Percentiles rank a stretch among this genome's conserved stretches.
phyloP scores from a whole-genome alignment of 768 basidiomycete genomes.

The Chiua virens region DNA sequence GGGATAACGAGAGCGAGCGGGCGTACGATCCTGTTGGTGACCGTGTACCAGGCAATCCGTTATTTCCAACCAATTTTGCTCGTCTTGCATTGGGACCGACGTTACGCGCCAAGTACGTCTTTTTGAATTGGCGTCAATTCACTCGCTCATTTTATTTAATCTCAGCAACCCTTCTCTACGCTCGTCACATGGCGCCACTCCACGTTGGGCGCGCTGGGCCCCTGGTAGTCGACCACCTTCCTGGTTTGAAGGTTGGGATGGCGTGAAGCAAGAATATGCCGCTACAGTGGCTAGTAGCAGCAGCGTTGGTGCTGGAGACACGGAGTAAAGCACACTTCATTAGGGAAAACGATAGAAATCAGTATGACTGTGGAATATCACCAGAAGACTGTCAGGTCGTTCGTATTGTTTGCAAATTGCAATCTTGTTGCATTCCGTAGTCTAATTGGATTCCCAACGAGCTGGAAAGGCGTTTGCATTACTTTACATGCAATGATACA shows the following conservation, averaged over 20 bases:
- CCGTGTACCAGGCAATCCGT: slow-evolving; percentile 67
- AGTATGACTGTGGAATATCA: no score
- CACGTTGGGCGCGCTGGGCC: slow-evolving; percentile 27
- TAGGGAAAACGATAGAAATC: not conserved
- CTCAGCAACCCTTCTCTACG: slow-evolving; percentile 28
- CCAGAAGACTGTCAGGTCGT: not conserved
- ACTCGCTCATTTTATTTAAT: slow-evolving; percentile 1
- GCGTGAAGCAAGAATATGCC: slow-evolving; percentile 43
- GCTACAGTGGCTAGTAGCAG: slow-evolving; percentile 41
- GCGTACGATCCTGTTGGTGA: slow-evolving; percentile 57
- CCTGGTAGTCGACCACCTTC: slow-evolving; percentile 32
- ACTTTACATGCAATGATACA: not conserved
- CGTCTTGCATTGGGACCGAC: slow-evolving; percentile 66
- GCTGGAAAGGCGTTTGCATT: not conserved
- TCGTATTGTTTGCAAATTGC: not conserved
- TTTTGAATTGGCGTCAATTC: not conserved
- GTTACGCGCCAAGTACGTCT: slow-evolving; percentile 51
- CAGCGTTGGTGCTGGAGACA: slow-evolving; percentile 22
- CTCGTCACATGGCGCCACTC: slow-evolving; percentile 6
- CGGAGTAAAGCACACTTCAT: slow-evolving; percentile 6
- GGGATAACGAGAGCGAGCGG: slow-evolving; percentile 29
- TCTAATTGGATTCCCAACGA: not conserved
- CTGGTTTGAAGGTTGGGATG: slow-evolving; percentile 45
- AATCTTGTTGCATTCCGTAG: not conserved
- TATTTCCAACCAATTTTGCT: slow-evolving; percentile 83